Conservation (phyloP, 2,329 filamentous ascomycete genomes). For the Camillea tinctor region DNA sequence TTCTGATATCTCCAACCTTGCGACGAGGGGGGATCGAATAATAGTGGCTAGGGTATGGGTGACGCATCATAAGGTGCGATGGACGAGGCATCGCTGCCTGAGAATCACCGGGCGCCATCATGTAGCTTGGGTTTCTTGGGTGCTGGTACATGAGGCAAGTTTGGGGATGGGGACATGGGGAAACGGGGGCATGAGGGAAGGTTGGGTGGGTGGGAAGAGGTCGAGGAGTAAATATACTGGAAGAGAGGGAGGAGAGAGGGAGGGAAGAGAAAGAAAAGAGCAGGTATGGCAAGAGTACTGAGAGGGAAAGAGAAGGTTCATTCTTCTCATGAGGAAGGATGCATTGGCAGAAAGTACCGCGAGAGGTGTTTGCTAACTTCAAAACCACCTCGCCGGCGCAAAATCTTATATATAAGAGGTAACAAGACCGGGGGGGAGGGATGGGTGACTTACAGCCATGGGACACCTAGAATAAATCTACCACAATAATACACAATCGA, state of each 20-base stretch:
- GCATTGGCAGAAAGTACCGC: background rate
- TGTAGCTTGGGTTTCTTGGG: background rate
- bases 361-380: background rate
- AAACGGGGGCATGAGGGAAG: background rate
- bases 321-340: background rate
- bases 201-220: too few relatives aligned
- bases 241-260: background rate
- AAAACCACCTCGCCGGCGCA: background rate
- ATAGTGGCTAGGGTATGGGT: background rate
- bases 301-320: too few relatives aligned
- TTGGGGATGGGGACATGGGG: background rate
- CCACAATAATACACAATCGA: background rate
- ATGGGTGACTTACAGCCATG: constrained; percentile 5
- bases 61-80: background rate
- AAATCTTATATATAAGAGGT: background rate
- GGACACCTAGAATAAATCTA: background rate
- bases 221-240: too few relatives aligned
- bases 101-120: constrained; percentile 2
- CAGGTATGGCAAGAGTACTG: background rate
- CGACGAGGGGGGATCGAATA: background rate
- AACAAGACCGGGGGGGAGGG: background rate
- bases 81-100: constrained; percentile 3
- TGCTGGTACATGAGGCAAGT: background rate
- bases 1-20: constrained; percentile 14
- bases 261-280: background rate